Evolutionary conservation across 345 rosid species (phyloP).

Genomic region (Moricandia moricandioides): DNA sequence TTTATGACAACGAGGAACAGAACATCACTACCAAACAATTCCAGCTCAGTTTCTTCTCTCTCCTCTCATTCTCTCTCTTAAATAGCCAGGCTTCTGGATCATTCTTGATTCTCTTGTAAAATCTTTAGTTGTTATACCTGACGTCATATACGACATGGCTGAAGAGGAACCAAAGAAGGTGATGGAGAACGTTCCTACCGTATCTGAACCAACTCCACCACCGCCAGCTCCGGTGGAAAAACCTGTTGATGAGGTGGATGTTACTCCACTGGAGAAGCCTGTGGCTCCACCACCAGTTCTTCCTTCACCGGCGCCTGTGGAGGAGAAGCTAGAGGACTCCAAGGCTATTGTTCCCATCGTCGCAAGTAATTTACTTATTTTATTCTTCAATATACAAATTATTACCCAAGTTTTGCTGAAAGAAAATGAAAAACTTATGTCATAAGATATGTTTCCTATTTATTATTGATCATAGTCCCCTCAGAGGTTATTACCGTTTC

Average conservation of each 20-base stretch:
- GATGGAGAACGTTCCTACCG: conserved; percentile 21
- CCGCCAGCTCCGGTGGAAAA: conserved; percentile 19
- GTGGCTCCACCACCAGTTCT: conserved; percentile 25
- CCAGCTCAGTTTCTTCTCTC: conserved; percentile 29
- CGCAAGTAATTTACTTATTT: conserved; percentile 22
- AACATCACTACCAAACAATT: conserved; percentile 33
- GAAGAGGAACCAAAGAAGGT: conserved; percentile 24
- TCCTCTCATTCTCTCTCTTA: conserved; percentile 2
- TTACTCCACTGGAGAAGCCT: conserved; percentile 28
- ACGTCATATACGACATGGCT: conserved; percentile 28
- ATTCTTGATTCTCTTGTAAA: conserved; percentile 21
- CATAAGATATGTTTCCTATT: background rate
- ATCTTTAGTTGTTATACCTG: conserved; percentile 20
- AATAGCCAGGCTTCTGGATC: conserved; percentile 6
- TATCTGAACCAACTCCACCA: conserved; percentile 24
- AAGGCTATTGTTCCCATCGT: conserved; percentile 27
- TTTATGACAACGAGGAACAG: conserved; percentile 34
- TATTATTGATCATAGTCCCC: background rate
- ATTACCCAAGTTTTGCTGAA: background rate
- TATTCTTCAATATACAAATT: background rate
- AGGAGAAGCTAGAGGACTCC: conserved; percentile 32
- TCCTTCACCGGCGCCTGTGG: conserved; percentile 23
- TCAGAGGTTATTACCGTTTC: background rate
- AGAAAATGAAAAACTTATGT: background rate
- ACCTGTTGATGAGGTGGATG: conserved; percentile 7